Evolutionary conservation across 2,329 filamentous ascomycete species (phyloP), one percentile per base, ranked within the genome.

Genomic region (Calonectria pseudoreteaudii): DNA sequence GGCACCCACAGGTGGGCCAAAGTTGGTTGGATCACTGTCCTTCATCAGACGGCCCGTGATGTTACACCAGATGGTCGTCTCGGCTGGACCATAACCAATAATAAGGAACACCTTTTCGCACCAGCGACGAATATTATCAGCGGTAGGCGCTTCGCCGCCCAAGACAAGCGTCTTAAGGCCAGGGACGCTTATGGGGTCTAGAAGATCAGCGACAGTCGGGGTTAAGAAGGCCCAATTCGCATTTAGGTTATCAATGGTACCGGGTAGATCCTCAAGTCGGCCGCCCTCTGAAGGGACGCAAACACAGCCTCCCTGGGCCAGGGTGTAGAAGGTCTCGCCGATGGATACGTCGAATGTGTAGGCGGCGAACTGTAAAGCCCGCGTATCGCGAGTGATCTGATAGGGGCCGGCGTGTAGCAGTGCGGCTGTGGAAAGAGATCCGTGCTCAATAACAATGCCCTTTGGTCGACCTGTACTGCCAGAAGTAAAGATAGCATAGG

Each of bases 161-260:
- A n/a, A 60, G 58, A 30, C 66, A 52, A 38, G 34, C 65, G 30
- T 34, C 28, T 50, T 44, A 3, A 66, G 64, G 31, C 28, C 23
- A 26, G 71, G 71, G 49, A 73, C 47, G 4, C 34, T 30, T 9
- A 52, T 44, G 28, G 71, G 68, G 9, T 71, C 52, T 36, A 73
- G 38, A 11, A 71, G 34, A 20, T 64, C 47, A 4, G 72, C 72
- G 20, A 74, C 38, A 9, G 72, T 68, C 36, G 72, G 68, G 6
- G 72, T 74, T 26, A 74, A 31, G 30, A 74, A 56, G 30, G 34
- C 34, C 52, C 52, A 56, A 20, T 56, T 56, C 7, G 34, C 52
- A 20, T 56, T 36, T 2, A 56, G 34, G n/a, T 30, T n/a, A 31
- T 56, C n/a, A 23, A 36, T 56, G 30, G 52, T 20, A 4, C 52